phyloP scores from a whole-genome alignment of 257 asterid species.

The Solanum arcanum region DNA sequence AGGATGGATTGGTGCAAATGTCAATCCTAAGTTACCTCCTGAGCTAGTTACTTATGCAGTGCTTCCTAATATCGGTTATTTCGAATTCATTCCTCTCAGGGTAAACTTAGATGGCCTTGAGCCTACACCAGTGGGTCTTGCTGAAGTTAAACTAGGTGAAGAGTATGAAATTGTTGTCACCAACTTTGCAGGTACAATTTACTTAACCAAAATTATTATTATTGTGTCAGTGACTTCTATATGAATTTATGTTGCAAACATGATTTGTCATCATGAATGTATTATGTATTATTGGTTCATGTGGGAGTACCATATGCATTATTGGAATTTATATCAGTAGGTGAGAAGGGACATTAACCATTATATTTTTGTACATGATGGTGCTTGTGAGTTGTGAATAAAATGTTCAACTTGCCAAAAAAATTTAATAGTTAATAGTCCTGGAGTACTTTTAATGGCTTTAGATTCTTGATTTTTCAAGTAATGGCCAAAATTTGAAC shows the following conservation, averaged over 20 bases:
- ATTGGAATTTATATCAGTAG: not conserved
- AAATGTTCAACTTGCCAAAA: not conserved
- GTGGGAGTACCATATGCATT: not conserved
- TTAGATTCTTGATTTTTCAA: not conserved
- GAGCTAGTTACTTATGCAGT: slow-evolving; percentile 67
- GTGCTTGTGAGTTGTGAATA: not conserved
- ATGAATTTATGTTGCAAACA: not conserved
- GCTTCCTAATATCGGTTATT: slow-evolving; percentile 77
- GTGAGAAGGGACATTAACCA: not conserved
- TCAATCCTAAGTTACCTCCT: slow-evolving; percentile 62
- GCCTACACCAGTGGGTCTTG: slow-evolving; percentile 46
- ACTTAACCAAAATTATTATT: not conserved
- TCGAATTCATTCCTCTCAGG: slow-evolving; percentile 68
- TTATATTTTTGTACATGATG: not conserved
- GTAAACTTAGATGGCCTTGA: slow-evolving; percentile 17
- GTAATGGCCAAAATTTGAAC: not conserved
- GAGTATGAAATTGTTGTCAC: slow-evolving; percentile 79
- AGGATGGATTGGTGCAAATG: slow-evolving; percentile 90
- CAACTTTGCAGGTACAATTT: slow-evolving; percentile 57
- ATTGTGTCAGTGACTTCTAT: not conserved
- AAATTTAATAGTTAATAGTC: not conserved
- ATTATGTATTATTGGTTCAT: not conserved
- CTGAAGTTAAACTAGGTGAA: slow-evolving; percentile 62
- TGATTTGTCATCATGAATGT: not conserved
- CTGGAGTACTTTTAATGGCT: not conserved